These are phyloP conservation scores for Alloascoidea africana DNA, from an alignment of 805 yeast genomes.

Conservation along the genomic window DNA sequence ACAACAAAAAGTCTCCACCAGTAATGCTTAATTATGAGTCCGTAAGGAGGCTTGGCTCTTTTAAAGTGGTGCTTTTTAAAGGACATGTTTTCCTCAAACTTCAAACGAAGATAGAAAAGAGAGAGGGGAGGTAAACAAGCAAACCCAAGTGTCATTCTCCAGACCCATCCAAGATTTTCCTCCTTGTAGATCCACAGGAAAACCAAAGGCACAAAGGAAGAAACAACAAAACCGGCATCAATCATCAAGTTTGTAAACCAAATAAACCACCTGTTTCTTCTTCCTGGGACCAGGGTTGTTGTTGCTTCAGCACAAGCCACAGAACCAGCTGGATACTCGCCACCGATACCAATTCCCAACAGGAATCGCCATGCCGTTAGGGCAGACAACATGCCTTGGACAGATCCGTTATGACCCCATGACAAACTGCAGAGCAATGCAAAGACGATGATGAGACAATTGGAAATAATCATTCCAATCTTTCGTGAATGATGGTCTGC, in stretches of 20 bases:
- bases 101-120: slow-evolving; percentile 62
- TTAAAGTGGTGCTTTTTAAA: slow-evolving; percentile 61
- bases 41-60: slow-evolving; percentile 46
- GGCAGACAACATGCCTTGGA: slow-evolving; percentile 74
- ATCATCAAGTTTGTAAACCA: slow-evolving; percentile 86
- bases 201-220: slow-evolving; percentile 79
- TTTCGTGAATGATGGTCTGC: slow-evolving; percentile 75
- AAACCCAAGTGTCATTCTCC: slow-evolving; percentile 84
- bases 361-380: slow-evolving; percentile 75
- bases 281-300: slow-evolving; percentile 60
- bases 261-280: slow-evolving; percentile 76
- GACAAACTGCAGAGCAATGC: slow-evolving; percentile 70
- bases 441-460: slow-evolving; percentile 58
- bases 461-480: slow-evolving; percentile 69
- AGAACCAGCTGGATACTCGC: slow-evolving; percentile 89
- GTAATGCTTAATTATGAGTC: slow-evolving; percentile 59
- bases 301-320: slow-evolving; percentile 91
- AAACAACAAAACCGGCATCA: slow-evolving; percentile 71
- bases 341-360: slow-evolving; percentile 86
- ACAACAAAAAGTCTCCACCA: slow-evolving; percentile 67
- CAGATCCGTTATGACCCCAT: slow-evolving; percentile 66
- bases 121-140: slow-evolving; percentile 83
- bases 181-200: slow-evolving; percentile 68
- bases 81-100: slow-evolving; percentile 57
- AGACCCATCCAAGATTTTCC: slow-evolving; percentile 61